Base-by-base conservation (phyloP, 2,329 filamentous ascomycete genomes). In the Rutstroemia sp. region DNA sequence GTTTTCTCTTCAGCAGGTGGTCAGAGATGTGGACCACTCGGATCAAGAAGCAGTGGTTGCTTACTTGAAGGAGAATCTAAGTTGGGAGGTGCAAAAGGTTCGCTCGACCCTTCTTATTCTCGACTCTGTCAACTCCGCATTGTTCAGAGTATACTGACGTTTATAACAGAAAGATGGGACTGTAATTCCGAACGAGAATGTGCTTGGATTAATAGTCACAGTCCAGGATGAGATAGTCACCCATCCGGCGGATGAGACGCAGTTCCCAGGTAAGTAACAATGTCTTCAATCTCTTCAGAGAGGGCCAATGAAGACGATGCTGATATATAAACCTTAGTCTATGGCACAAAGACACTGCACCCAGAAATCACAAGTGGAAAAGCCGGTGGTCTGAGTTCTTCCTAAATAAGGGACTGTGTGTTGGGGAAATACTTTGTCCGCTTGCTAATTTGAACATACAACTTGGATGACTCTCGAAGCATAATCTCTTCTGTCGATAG, bases 21-120 rank as follows among this genome's bases (percentile, higher is more conserved):
- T 65, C 8, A 55, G 44, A 25, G 46, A 21, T 12, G 49, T 55
- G 30, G 55, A 63, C 44, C 42, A 36, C 1, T 44, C 56, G 25
- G 54, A 66, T 51, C 44, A 58, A 12, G 8, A 44, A 2, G 54
- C 23, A 8, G 57, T 63, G 21, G 58, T 45, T 5, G 12, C 49
- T 19, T 67, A 51, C 36, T 48, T 69, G 52, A 60, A 60, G 51
- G 34, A 57, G 16, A 60, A 61, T 51, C 40, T 68, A 39, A 34
- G 62, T 5, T 68, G 67, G 65, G 54, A 56, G 17, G 58, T 66
- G 16, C 61, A 68, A 21, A 63, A 62, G 59, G 67, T 67, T 51
- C 48, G 60, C 57, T 50, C 21, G 5, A 25, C 12, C 48, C 45
- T 10, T 34, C 10, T 12, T 34, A 34, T 34, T 4, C 12, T 34